phyloP scores from a whole-genome alignment of 2,329 filamentous ascomycete species.

The Fusarium protoensiforme region DNA sequence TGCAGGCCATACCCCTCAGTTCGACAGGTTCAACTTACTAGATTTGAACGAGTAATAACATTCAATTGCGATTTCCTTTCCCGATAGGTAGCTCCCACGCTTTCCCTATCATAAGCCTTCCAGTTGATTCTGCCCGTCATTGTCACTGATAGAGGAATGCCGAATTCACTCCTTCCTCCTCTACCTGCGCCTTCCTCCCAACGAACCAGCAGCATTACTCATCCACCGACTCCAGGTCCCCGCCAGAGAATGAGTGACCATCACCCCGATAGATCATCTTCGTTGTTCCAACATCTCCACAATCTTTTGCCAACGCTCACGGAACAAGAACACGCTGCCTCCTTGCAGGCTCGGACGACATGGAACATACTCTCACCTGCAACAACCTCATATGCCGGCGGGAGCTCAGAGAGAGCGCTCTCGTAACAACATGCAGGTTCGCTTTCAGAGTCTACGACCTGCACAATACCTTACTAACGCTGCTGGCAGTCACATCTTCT shows the following conservation, averaged over 20 bases:
- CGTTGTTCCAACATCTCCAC: neutral
- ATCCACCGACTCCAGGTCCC: neutral
- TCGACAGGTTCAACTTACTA: slow-evolving; percentile 31
- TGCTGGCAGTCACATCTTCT: slow-evolving; percentile 81
- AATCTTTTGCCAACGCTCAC: neutral
- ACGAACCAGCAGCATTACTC: neutral
- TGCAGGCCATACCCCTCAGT: slow-evolving; percentile 23
- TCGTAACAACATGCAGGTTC: slow-evolving; percentile 91
- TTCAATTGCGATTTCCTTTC: slow-evolving; percentile 4
- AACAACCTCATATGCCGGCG: slow-evolving; percentile 82
- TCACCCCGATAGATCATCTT: neutral
- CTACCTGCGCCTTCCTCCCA: neutral
- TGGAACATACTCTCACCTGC: slow-evolving; percentile 82
- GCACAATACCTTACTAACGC: neutral
- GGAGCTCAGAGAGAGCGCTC: slow-evolving; percentile 75
- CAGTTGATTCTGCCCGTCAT: neutral
- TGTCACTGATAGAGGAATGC: neutral
- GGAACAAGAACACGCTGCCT: neutral
- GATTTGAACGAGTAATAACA: slow-evolving; percentile 30
- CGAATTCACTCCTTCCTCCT: neutral
- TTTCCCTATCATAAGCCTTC: neutral
- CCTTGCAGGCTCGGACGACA: slow-evolving; percentile 47
- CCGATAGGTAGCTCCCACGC: neutral
- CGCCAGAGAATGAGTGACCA: neutral
- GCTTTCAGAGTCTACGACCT: neutral